Evolutionary conservation across 2,329 filamentous ascomycete genomes (phyloP).

Genomic region (Ceratocystiopsis minuta): DNA sequence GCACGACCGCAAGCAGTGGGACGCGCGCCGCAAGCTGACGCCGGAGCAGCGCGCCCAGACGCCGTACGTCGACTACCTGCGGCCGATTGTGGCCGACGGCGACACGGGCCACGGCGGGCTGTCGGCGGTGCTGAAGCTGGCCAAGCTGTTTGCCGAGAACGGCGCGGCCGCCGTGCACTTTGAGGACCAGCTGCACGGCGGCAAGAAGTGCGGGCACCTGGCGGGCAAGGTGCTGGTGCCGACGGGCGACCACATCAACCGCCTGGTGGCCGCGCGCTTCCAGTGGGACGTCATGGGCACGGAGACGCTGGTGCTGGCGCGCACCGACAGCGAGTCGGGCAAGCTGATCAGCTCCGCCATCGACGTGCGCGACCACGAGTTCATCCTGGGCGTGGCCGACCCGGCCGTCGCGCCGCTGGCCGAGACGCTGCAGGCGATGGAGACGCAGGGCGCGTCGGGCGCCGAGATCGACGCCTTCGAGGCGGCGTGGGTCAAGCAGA

Average conservation of each 20-base stretch:
- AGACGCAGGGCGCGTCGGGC: slow-evolving; percentile 57
- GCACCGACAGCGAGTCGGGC: slow-evolving; percentile 89
- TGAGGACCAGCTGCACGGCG: slow-evolving; percentile 92
- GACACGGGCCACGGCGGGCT: slow-evolving; percentile 91
- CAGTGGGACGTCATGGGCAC: slow-evolving; percentile 98
- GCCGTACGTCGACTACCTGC: slow-evolving; percentile 79
- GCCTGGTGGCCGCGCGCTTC: slow-evolving; percentile 77
- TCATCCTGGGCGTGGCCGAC: slow-evolving; percentile 44
- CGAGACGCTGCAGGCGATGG: slow-evolving; percentile 81
- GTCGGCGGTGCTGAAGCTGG: slow-evolving; percentile 83
- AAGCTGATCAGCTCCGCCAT: slow-evolving; percentile 79
- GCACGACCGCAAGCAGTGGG: slow-evolving; percentile 93
- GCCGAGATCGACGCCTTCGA: slow-evolving; percentile 75
- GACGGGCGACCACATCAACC: slow-evolving; percentile 88
- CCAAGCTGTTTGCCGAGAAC: slow-evolving; percentile 94
- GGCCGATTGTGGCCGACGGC: slow-evolving; percentile 89
- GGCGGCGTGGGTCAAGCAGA: slow-evolving; percentile 70
- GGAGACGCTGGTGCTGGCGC: slow-evolving; percentile 86
- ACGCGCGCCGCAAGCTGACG: slow-evolving; percentile 60
- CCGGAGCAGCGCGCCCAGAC: slow-evolving; percentile 53
- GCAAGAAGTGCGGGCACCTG: slow-evolving; percentile 95
- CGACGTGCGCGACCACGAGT: slow-evolving; percentile 90
- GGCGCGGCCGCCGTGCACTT: slow-evolving; percentile 94
- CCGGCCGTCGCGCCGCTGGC: slow-evolving; percentile 25
- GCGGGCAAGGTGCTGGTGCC: slow-evolving; percentile 93